These are phyloP conservation scores for Tetracladium setigerum DNA, from an alignment of 495 filamentous ascomycete species.

Conservation along the genomic window DNA sequence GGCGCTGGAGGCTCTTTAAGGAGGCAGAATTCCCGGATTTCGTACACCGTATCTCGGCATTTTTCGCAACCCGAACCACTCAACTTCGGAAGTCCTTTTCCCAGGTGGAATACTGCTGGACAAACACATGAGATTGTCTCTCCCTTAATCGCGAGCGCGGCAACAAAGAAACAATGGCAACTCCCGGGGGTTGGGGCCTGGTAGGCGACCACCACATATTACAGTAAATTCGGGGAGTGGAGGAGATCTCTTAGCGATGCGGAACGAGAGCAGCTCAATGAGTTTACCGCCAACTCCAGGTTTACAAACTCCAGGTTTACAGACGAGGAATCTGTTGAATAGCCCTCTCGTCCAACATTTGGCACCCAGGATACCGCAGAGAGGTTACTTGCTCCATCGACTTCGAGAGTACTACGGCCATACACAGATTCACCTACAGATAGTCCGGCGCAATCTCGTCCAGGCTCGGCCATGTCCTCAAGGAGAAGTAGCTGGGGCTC, in stretches of 20 bases:
- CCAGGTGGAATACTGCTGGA: too few species aligned
- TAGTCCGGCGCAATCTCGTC: slow-evolving; percentile 6
- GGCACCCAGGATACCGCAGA: slow-evolving; percentile 15
- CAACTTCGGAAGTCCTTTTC: too few species aligned
- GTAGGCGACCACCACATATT: slow-evolving; percentile 19
- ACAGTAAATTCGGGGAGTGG: slow-evolving; percentile 24
- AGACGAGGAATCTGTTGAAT: neutral
- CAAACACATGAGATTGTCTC: too few species aligned
- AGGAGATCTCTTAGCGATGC: slow-evolving; percentile 16
- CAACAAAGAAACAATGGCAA: too few species aligned
- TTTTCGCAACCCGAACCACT: too few species aligned
- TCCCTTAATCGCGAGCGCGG: too few species aligned
- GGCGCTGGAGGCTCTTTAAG: too few species aligned
- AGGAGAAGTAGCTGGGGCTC: slow-evolving; percentile 58
- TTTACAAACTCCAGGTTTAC: slow-evolving; percentile 11
- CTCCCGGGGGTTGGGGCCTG: too few species aligned
- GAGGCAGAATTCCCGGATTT: too few species aligned
- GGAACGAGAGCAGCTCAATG: slow-evolving; percentile 6
- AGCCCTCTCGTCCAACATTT: slow-evolving; percentile 5
- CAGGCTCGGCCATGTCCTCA: slow-evolving; percentile 37
- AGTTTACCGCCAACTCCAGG: slow-evolving; percentile 2
- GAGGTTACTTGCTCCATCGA: slow-evolving; percentile 20
- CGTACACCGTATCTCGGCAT: too few species aligned
- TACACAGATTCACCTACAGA: slow-evolving; percentile 17
- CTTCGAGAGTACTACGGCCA: slow-evolving; percentile 6